Evolutionary conservation across 805 yeast genomes (phyloP), one percentile per base, ranked within the genome.

Genomic region (Kluyveromyces starmeri): DNA sequence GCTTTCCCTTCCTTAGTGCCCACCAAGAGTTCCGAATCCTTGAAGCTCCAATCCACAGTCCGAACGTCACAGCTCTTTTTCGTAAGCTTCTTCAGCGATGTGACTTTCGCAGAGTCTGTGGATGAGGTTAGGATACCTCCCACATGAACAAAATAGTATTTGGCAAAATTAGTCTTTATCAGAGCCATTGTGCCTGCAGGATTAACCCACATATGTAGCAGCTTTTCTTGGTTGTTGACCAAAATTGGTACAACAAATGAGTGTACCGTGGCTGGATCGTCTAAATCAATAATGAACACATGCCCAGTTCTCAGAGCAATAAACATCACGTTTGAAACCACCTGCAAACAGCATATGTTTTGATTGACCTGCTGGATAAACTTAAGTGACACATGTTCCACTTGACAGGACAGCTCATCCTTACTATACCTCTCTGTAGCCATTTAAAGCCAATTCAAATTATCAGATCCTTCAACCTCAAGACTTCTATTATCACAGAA

Each of bases 271-370:
- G 78, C 73, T 1, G 92, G 92, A 32, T 66, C 65, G 33, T 73
- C 76, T 42, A 82, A 58, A 45, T 80, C 75, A 20, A 83, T 79
- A n/a, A 80, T 57, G 43, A 71, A 71, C n/a, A 82, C 55, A 11
- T 65, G 48, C 1, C 80, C 78, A 7, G 67, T 56, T 32, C 60
- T 61, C 37, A 75, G 60, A 0, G 78, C 73, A 30, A 81, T 58
- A 37, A 71, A 67, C 25, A 82, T 65, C 5, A 70, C 56, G 45
- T 81, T 80, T 39, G 66, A 63, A 15, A 67, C 58, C 5, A 78
- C 84, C 12, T 64, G 67, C 31, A 81, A 51, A n/a, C 68, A 55
- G 5, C 62, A 58, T 9, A 81, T 66, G 17, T 65, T 61, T 36
- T 54, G 51, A 11, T 43, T 39, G 21, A 72, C 53, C 26, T 65